Evolutionary conservation across 257 asterid genomes (phyloP), one percentile per base, ranked within the genome.

Genomic region (Datura wrightii): DNA sequence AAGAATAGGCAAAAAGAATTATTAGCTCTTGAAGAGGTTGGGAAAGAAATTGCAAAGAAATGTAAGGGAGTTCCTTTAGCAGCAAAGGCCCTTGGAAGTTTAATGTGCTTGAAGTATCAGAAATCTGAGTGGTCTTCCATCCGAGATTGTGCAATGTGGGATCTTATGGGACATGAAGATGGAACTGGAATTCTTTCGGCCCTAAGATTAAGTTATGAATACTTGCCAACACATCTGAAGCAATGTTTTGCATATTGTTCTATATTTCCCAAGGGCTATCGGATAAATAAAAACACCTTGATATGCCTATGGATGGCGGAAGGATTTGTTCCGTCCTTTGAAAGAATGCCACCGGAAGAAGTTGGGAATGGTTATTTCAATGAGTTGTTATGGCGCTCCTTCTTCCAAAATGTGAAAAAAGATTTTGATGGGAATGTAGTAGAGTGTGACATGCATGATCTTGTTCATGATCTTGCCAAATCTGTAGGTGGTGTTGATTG

Each of bases 41-140:
- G 92, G 54, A 69, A 79, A 88, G 89, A 90, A 41, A 90, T 93
- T 58, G 91, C 87, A 42, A 90, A 87, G 90, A 93, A 88, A 88
- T 91, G 97, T 69, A 89, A 85, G 86, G 97, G 97, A 42, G 91
- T 93, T 89, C 97, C 97, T 82, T 88, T 93, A 89, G 97, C 92
- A 1, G 95, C 97, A 46, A 90, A 89, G 89, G 86, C 94, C 48
- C 94, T 93, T 24, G 95, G 95, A 34, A 92, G 94, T 52, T 85
- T 93, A 24, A 80, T 93, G 59, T 89, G 94, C 82, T 62, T 90
- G 58, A 93, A 89, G 81, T 87, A 79, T 54, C 89, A 86, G 24
- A 86, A 84, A 88, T 84, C 87, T 34, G 94, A 87, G 70, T 93
- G 97, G 97, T 82, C 70, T 1, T 85, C 80, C 16, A 92, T 93